Percentiles rank a stretch among this genome's conserved stretches.
Evolutionary conservation across 495 filamentous ascomycete species (phyloP).

Genomic region (Penicillium bovifimosum): DNA sequence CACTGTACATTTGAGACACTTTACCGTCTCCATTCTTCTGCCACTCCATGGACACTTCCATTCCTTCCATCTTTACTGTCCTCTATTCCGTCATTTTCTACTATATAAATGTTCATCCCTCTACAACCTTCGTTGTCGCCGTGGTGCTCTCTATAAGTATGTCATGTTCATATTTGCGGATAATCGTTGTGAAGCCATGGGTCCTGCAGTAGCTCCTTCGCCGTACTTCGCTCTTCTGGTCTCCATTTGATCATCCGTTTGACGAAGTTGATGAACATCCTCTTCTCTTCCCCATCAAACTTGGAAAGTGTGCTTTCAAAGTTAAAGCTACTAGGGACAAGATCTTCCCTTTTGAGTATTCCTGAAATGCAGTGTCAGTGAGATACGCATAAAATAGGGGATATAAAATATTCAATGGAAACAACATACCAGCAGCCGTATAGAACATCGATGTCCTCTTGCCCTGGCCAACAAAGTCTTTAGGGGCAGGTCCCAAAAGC

Average conservation of each 20-base stretch:
- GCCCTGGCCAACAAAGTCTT: constrained; percentile 14
- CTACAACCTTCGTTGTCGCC: too few relatives aligned
- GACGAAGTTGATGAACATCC: constrained; percentile 28
- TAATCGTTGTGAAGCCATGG: constrained; percentile 24
- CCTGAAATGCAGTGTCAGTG: constrained; percentile 2
- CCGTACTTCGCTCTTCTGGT: constrained; percentile 29
- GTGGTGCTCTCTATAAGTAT: too few relatives aligned
- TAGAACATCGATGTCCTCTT: constrained; percentile 20
- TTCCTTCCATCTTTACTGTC: too few relatives aligned
- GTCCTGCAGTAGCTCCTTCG: constrained; percentile 27
- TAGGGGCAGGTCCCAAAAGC: constrained; percentile 33
- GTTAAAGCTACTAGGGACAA: constrained; percentile 14
- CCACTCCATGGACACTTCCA: too few relatives aligned
- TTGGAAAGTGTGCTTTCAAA: constrained; percentile 19
- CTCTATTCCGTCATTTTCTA: too few relatives aligned
- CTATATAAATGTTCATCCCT: too few relatives aligned
- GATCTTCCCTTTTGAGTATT: constrained; percentile 8
- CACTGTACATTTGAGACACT: too few relatives aligned
- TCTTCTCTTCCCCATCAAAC: constrained; percentile 25
- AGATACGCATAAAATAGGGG: neutral
- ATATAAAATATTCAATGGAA: neutral
- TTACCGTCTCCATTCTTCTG: too few relatives aligned
- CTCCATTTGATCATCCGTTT: constrained; percentile 29
- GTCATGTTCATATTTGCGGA: too few relatives aligned
- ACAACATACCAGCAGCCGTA: constrained; percentile 6